Conservation (phyloP, 225 moss, liverwort and hornwort genomes). For the Neckera pumila region DNA sequence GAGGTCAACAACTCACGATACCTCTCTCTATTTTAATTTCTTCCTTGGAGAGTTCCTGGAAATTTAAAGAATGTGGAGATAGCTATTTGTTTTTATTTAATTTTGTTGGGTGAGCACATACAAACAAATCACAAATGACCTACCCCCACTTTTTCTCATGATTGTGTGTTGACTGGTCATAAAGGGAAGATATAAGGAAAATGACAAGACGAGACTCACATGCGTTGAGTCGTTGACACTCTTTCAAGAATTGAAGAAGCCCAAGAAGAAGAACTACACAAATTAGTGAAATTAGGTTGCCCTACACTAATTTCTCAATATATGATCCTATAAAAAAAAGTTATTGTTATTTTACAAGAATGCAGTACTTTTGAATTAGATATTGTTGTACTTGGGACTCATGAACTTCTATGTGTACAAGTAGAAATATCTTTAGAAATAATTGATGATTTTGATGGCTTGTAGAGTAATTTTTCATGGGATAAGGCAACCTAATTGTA, state of each 20-base stretch:
- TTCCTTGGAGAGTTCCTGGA: accelerated
- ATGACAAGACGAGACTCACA: accelerated
- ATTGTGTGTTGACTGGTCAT: neutral
- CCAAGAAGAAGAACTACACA: too few species aligned
- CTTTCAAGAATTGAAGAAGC: neutral
- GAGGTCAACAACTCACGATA: neutral
- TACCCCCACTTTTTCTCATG: neutral
- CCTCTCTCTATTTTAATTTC: neutral
- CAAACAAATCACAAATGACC: neutral
- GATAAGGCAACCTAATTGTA: too few species aligned
- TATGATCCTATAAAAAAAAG: too few species aligned
- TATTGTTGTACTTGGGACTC: too few species aligned
- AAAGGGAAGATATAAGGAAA: neutral
- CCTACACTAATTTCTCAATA: too few species aligned
- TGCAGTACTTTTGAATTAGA: too few species aligned
- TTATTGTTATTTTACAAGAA: too few species aligned
- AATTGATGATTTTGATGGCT: too few species aligned
- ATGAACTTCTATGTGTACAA: too few species aligned
- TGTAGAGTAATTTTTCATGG: too few species aligned
- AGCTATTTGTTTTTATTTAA: neutral
- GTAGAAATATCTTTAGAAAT: too few species aligned
- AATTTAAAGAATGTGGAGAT: neutral
- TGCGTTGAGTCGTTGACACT: accelerated
- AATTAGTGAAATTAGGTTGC: too few species aligned
- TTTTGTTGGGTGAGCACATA: neutral